Base-by-base conservation (phyloP, 306 rosid species). In the Quercus mongolica region DNA sequence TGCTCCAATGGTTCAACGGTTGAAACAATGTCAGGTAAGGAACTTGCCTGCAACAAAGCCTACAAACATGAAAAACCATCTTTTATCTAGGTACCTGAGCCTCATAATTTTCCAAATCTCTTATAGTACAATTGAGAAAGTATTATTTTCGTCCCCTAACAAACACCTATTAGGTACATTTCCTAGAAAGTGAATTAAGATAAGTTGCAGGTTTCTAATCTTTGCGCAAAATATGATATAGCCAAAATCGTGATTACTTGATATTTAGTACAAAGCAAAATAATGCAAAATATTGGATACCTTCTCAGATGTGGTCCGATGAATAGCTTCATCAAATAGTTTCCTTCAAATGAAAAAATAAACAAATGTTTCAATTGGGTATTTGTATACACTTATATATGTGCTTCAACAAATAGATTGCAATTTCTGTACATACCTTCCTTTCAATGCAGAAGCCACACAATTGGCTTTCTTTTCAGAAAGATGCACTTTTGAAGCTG, bases 251-350 rank as follows among this genome's bases (percentile, higher is more conserved):
- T 68, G 56, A 73, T 69, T 21, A 70, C 28, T 62, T 51, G 44
- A 74, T 70, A 73, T 54, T 68, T 14, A 49, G 56, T 10, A 31
- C 28, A 68, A 59, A 64, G 21, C 25, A 72, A 30, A 10, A 49
- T 49, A 49, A 49, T 3, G 54, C 17, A 49, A 20, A 21, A 67
- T 76, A 56, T 74, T 8, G 5, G 19, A 70, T 90, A 95, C 99
- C 98, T 91, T 88, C 78, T 86, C 78, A 25, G 79, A 82, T 86
- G 80, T 86, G 62, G 88, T 76, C 80, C 73, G 81, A 28, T 78
- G 82, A 72, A 74, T 71, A 63, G 76, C 87, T 68, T 89, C 88
- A 54, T 73, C 94, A 88, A 90, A 90, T 84, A 89, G 83, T 85
- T 88, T 95, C 93, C 99, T 95, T 82, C 79, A 65, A 78, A 80